phyloP scores from a whole-genome alignment of 2,329 filamentous ascomycete genomes.

The Neobulgaria alba region DNA sequence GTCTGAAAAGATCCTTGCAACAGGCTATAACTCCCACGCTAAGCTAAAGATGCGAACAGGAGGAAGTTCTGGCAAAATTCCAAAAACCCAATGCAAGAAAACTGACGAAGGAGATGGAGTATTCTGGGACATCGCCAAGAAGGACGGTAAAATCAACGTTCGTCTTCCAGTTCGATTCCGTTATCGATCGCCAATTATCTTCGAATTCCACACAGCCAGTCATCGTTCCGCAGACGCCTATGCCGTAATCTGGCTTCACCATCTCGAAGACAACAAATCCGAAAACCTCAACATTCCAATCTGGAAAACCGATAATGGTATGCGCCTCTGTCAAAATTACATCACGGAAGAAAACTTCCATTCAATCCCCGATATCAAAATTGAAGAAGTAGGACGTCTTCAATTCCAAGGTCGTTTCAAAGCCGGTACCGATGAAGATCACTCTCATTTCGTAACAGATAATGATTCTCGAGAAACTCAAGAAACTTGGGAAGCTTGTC shows the following conservation, averaged over 20 bases:
- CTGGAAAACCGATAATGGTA: constrained; percentile 70
- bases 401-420: constrained; percentile 79
- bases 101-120: constrained; percentile 50
- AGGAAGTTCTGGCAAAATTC: constrained; percentile 66
- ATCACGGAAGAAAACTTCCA: constrained; percentile 71
- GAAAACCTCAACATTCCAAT: constrained; percentile 78
- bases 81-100: constrained; percentile 52
- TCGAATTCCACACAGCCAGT: constrained; percentile 68
- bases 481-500: constrained; percentile 89
- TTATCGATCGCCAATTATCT: constrained; percentile 81
- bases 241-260: constrained; percentile 77
- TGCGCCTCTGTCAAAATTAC: constrained; percentile 82
- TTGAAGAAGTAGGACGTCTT: constrained; percentile 73
- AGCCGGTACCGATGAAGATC: constrained; percentile 79
- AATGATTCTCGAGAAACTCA: constrained; percentile 89
- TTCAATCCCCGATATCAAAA: constrained; percentile 62
- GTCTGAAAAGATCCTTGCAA: constrained; percentile 59
- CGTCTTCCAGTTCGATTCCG: constrained; percentile 83
- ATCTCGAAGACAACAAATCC: constrained; percentile 72
- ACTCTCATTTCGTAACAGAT: constrained; percentile 73
- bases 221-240: constrained; percentile 67
- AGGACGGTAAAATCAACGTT: constrained; percentile 42
- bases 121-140: constrained; percentile 47
- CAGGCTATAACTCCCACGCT: constrained; percentile 50
- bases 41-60: constrained; percentile 81